Evolutionary conservation across 148 eudicot species (phyloP).

Genomic region (Rhododendron molle): DNA sequence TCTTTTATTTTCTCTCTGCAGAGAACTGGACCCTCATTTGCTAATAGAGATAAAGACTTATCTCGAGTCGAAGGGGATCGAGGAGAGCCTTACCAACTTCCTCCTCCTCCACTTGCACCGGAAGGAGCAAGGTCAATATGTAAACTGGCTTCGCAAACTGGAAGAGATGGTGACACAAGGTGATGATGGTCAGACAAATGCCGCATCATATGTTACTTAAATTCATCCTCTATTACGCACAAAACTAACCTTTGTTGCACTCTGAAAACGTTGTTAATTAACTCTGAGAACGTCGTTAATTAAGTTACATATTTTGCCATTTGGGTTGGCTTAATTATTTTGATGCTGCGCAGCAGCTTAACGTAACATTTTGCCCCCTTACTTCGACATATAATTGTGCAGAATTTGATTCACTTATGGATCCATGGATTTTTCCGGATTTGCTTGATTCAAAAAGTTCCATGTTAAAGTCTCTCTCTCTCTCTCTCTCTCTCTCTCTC

Average conservation of each 20-base stretch:
- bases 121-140: constrained; percentile 75
- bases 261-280: not conserved
- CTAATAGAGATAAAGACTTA: constrained; percentile 54
- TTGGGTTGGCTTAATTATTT: not conserved
- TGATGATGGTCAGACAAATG: not conserved
- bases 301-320: not conserved
- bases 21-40: constrained; percentile 52
- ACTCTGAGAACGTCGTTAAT: not conserved
- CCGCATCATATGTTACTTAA: not conserved
- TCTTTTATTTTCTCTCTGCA: constrained; percentile 19
- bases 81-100: constrained; percentile 40
- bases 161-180: constrained; percentile 15
- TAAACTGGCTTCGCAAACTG: constrained; percentile 69
- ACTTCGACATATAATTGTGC: not conserved
- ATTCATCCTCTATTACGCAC: not conserved
- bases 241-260: not conserved
- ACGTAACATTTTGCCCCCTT: not conserved
- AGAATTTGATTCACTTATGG: not conserved
- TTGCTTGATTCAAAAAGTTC: not conserved
- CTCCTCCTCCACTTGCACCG: constrained; percentile 61
- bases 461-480: not conserved
- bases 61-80: constrained; percentile 57
- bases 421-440: not conserved
- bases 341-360: not conserved
- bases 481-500: no score